phyloP scores from a whole-genome alignment of 768 basidiomycete species.

The Boletus rex-veris region DNA sequence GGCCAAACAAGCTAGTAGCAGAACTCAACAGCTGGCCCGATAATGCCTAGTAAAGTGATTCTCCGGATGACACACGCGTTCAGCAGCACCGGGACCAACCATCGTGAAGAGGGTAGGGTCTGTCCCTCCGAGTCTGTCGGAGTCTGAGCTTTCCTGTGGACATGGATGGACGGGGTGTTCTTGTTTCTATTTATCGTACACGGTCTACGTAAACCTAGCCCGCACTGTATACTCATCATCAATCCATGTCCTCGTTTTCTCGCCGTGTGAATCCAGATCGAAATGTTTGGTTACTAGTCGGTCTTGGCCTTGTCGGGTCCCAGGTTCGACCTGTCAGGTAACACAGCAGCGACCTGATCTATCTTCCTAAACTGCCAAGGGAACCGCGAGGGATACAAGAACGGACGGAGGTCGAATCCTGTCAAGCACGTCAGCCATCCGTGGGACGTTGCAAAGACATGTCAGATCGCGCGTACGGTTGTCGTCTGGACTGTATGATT shows the following conservation, averaged over 20 bases:
- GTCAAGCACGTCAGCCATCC: slow-evolving; percentile 3
- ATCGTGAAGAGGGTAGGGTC: too few relatives aligned
- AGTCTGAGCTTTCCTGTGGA: too few relatives aligned
- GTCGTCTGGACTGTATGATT: slow-evolving; percentile 95
- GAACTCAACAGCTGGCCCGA: too few relatives aligned
- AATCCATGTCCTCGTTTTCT: neutral
- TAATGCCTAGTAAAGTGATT: too few relatives aligned
- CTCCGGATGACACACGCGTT: too few relatives aligned
- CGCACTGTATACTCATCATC: slow-evolving; percentile 11
- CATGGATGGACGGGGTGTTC: too few relatives aligned
- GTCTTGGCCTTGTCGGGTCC: slow-evolving; percentile 44
- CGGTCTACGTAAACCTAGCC: neutral
- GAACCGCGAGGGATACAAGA: slow-evolving; percentile 93
- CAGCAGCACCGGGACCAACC: too few relatives aligned
- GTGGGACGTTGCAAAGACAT: too few relatives aligned
- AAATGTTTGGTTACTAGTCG: slow-evolving; percentile 33
- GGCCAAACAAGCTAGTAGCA: too few relatives aligned
- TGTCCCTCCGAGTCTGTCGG: too few relatives aligned
- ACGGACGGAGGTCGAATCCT: slow-evolving; percentile 96
- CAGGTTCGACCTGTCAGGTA: slow-evolving; percentile 65
- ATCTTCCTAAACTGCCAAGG: slow-evolving; percentile 98
- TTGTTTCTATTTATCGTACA: slow-evolving; percentile 4
- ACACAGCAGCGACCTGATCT: slow-evolving; percentile 71
- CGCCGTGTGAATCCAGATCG: too few relatives aligned
- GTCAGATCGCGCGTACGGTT: slow-evolving; percentile 58